phyloP scores from a whole-genome alignment of 495 filamentous ascomycete genomes.

The Xylaria nigripes region DNA sequence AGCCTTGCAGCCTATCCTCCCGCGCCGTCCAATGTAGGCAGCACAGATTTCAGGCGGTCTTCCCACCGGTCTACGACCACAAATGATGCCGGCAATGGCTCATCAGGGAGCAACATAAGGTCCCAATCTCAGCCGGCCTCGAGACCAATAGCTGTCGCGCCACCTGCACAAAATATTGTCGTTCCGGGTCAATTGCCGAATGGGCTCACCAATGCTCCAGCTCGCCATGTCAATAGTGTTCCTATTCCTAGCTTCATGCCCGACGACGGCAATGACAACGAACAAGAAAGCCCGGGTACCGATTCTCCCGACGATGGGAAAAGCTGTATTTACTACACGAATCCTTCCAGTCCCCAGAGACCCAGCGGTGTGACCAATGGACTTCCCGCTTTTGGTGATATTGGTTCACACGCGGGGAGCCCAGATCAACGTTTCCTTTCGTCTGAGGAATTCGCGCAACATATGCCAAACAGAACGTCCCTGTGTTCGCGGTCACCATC shows the following conservation, averaged over 20 bases:
- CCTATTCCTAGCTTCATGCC: conserved; percentile 42
- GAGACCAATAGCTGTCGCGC: conserved; percentile 25
- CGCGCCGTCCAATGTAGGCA: conserved; percentile 35
- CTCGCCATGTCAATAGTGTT: conserved; percentile 34
- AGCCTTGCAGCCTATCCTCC: conserved; percentile 38
- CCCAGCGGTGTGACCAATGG: conserved; percentile 28
- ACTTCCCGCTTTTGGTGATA: conserved; percentile 38
- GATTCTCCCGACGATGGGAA: conserved; percentile 36
- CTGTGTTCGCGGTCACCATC: conserved; percentile 49
- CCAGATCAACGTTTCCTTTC: conserved; percentile 37
- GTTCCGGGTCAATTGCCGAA: conserved; percentile 22
- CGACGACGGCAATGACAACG: conserved; percentile 37
- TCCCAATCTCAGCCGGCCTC: conserved; percentile 52
- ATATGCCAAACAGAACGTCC: conserved; percentile 43
- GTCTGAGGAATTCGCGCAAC: conserved; percentile 43
- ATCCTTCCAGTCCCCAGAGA: conserved; percentile 26
- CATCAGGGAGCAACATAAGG: conserved; percentile 39
- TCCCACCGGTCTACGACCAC: conserved; percentile 38
- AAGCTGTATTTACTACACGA: conserved; percentile 18
- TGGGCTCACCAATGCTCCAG: conserved; percentile 23
- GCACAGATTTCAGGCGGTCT: conserved; percentile 41
- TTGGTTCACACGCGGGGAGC: conserved; percentile 21
- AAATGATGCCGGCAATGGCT: conserved; percentile 30
- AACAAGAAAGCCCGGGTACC: conserved; percentile 18
- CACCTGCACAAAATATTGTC: conserved; percentile 15